A percentile compares a stretch with the other conserved stretches of the same genome.
Evolutionary conservation across 208 protist genomes (phyloP).

Genomic region (Sergeia podlipaevii): DNA sequence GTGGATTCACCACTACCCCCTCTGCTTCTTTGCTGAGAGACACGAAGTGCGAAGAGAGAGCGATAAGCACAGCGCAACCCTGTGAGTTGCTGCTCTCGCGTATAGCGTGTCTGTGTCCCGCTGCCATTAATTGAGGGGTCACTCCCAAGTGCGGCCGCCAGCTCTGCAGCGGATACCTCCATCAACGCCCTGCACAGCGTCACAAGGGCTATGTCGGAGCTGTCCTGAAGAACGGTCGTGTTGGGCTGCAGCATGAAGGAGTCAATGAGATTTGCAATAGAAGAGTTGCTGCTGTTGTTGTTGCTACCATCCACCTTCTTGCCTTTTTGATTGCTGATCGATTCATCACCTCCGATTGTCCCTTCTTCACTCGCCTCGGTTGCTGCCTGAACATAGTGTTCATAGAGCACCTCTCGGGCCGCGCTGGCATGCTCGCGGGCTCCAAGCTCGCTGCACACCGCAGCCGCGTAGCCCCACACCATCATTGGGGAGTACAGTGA

Average conservation of each 20-base stretch:
- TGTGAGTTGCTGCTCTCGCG: slow-evolving; percentile 8
- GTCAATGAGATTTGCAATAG: not conserved
- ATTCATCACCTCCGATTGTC: not conserved
- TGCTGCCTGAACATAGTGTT: slow-evolving; percentile 15
- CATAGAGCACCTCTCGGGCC: slow-evolving; percentile 29
- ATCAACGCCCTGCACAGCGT: slow-evolving; percentile 24
- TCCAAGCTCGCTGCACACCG: slow-evolving; percentile 29
- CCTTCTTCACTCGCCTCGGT: not conserved
- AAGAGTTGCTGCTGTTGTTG: not conserved
- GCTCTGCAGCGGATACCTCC: slow-evolving; percentile 18
- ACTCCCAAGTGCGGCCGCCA: slow-evolving; percentile 1
- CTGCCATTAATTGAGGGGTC: not conserved
- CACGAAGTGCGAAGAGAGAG: slow-evolving; percentile 36
- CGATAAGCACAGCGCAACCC: slow-evolving; percentile 45
- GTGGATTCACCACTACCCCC: not conserved
- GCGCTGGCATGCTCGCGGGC: slow-evolving; percentile 23
- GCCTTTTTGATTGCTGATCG: too few species aligned
- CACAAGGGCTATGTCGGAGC: slow-evolving; percentile 13
- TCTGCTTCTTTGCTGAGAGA: slow-evolving; percentile 12
- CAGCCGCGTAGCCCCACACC: slow-evolving; percentile 60
- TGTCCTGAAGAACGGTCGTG: slow-evolving; percentile 3
- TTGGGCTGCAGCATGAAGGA: slow-evolving; percentile 11
- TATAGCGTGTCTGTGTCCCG: not conserved
- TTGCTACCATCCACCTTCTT: not conserved
- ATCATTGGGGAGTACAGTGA: slow-evolving; percentile 37